Base-by-base conservation (phyloP, 345 rosid genomes). In the Eucalyptus guilfoylei region DNA sequence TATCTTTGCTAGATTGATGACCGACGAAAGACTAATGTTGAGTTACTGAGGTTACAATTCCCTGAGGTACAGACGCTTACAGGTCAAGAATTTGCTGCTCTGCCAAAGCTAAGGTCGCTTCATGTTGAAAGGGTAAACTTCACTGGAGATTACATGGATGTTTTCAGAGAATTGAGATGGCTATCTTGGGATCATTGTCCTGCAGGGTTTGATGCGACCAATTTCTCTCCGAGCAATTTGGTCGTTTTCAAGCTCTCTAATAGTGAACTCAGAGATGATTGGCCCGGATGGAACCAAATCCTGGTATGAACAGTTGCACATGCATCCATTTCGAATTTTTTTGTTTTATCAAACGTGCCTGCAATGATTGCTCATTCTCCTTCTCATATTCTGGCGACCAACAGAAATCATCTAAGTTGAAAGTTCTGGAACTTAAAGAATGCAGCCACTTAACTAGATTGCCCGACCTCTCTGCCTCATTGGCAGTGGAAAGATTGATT, bases 271-370 rank as follows among this genome's bases (percentile, higher is more conserved):
- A 21, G 76, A 54, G 47, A 28, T 3, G 26, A 30, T 16, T 88
- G 89, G 89, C 14, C 11, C 24, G 89, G 89, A 4, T 88, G 89
- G 89, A 13, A 49, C 12, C 54, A 49, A 58, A 10, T 62, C 42
- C 3, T 58, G 72, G 32, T 55, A 44, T 55, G 81, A 58, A n/a
- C n/a, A n/a, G n/a, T n/a, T n/a, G n/a, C n/a, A n/a, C n/a, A n/a
- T n/a, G n/a, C n/a, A n/a, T n/a, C n/a, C n/a, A n/a, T n/a, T n/a
- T n/a, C n/a, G n/a, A n/a, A n/a, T n/a, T n/a, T n/a, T n/a, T n/a
- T n/a, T n/a, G n/a, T n/a, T n/a, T n/a, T n/a, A n/a, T n/a, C n/a
- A n/a, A n/a, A n/a, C n/a, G n/a, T n/a, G n/a, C n/a, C n/a, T n/a
- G n/a, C n/a, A n/a, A n/a, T n/a, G n/a, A n/a, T n/a, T n/a, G n/a